Base-by-base conservation (phyloP, 148 eudicot genomes). In the Simmondsia chinensis region DNA sequence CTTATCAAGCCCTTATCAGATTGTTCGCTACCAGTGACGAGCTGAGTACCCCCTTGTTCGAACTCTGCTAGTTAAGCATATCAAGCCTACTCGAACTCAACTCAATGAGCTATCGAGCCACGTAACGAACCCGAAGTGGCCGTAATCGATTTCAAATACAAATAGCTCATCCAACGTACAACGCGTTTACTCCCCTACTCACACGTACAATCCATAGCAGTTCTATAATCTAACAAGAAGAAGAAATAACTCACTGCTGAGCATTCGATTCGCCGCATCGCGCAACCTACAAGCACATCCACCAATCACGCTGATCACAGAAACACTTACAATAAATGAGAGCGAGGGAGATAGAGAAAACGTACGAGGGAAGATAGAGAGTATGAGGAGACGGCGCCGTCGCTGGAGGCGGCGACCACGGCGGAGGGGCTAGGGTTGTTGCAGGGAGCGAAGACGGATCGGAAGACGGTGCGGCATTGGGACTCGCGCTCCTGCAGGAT, bases 391-490 rank as follows among this genome's bases (percentile, higher is more conserved):
- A 91, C 48, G 43, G 86, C 61, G 52, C 99, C 99, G 47, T 86
- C 87, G 48, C 96, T 86, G 17, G 83, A 77, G 20, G 99, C 96
- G 32, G 94, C 60, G 61, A 83, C 94, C 51, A 91, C 28, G 58
- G 52, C 48, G 66, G 81, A 78, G 20, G 87, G 72, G 40, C 59
- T 75, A 48, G 72, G 43, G 74, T 49, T 37, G 12, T 65, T 58
- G 12, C 52, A 49, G 1, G 95, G 95, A 18, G 89, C 61, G 57
- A 79, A 91, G 8, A 71, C 66, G 29, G 99, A 63, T 7, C 96
- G 68, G 66, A 86, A 91, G 16, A 91, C 60, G 9, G 99, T 82
- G 4, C 76, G 81, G 33, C 58, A 70, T 8, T 68, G 76, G 11
- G 58, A 38, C 51, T 77, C 81, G 55, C 94, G 70, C 38, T 82